Base-by-base conservation (phyloP, 371 early-diverging fungal species). In the Mortierella sp. region DNA sequence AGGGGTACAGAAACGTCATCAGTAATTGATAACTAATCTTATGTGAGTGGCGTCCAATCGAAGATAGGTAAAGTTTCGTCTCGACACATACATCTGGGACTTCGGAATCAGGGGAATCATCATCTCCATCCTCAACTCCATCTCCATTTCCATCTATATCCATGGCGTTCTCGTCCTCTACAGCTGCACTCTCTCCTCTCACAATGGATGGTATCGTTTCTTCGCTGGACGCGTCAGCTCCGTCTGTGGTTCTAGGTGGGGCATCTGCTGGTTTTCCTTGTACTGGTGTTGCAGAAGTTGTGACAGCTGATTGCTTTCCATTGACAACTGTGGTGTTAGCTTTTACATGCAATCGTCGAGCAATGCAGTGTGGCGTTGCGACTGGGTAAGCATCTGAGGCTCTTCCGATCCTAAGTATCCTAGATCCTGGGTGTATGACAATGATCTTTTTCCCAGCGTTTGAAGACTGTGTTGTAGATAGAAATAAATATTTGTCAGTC, bases 361-460 rank as follows among this genome's bases (percentile, higher is more conserved):
- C 94, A 66, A 96, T 91, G 4, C 93, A 90, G 66, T 96, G 94
- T 15, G 96, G 96, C 0, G 94, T 84, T 12, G 89, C 89, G 5
- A 69, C 53, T 0, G 97, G 96, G 56, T 94, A 90, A 0, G 96
- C 91, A 64, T 96, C 95, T 6, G 93, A 91, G 3, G 95, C 93
- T 19, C 89, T 83, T 8, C 96, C 96, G 19, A 96, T 88, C 54
- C 94, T 88, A 51, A 95, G 82, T 72, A 89, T 89, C 55, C 92
- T 87, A 56, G 96, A 96, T 32, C 97, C 97, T 12, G 96, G 93
- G 56, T 96, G 96, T 58, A 96, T 91, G 7, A 96, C 89, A 49
- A 96, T 89, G 17, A 93, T 90, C 61, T 75, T 80, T 49, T 70
- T 74, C 47, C 81, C 81, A n/a, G 61, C 64, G 15, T 72, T 67